Percentiles rank a stretch among this genome's conserved stretches.
Conservation (phyloP, 306 rosid genomes). For the Rubus parviflorus region DNA sequence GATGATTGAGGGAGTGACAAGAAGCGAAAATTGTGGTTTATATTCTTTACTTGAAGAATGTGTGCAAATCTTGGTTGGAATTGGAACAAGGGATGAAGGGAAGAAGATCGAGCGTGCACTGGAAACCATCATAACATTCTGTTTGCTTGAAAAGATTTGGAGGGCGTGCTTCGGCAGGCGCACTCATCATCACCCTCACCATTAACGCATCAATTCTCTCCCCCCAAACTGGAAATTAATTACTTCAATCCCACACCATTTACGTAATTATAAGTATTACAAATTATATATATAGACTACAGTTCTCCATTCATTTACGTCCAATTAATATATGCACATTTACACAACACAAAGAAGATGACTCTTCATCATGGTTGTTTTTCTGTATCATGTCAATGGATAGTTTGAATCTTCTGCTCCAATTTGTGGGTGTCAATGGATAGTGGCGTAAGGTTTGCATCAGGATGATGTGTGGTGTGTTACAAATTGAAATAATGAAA, state of each 20-base stretch:
- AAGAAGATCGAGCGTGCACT: constrained; percentile 63
- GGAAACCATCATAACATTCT: constrained; percentile 72
- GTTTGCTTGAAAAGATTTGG: constrained; percentile 56
- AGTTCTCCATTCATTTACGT: not conserved
- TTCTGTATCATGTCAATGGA: not conserved
- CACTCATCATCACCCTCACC: constrained; percentile 68
- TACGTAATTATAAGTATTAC: too few species aligned
- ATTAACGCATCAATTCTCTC: constrained; percentile 23
- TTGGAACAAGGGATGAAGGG: constrained; percentile 25
- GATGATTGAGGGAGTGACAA: constrained; percentile 66
- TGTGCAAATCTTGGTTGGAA: constrained; percentile 50
- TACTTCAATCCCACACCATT: constrained; percentile 9
- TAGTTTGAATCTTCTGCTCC: not conserved
- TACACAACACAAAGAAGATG: not conserved
- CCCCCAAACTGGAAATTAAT: constrained; percentile 16
- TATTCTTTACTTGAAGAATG: constrained; percentile 49
- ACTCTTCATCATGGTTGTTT: not conserved
- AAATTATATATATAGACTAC: too few species aligned
- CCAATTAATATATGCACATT: not conserved
- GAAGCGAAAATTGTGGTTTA: constrained; percentile 46
- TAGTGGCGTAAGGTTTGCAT: constrained; percentile 33
- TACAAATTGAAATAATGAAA: not conserved
- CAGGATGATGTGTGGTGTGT: not conserved
- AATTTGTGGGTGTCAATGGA: constrained; percentile 11
- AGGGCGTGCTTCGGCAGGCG: constrained; percentile 66